These are phyloP conservation scores for Russula lepida DNA, from an alignment of 768 basidiomycete species.

Conservation along the genomic window DNA sequence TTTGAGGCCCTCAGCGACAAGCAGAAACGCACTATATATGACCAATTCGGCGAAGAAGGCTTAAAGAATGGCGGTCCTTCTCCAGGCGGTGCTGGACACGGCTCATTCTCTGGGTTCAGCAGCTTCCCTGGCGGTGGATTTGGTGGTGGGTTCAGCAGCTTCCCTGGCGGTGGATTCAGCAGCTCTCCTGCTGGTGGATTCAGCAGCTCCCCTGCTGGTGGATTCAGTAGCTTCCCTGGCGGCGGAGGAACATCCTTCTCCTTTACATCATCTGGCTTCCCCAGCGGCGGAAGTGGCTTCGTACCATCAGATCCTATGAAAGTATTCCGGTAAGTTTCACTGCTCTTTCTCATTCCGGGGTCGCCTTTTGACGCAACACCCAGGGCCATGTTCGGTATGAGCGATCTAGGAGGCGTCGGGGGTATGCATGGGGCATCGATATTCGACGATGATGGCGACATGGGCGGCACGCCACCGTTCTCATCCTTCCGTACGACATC, in stretches of 20 bases:
- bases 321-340: conserved; percentile 71
- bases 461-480: conserved; percentile 30
- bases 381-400: conserved; percentile 51
- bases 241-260: no score
- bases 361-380: conserved; percentile 2
- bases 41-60: conserved; percentile 93
- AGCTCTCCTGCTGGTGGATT: conserved; percentile 41
- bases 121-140: conserved; percentile 45
- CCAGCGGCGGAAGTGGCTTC: conserved; percentile 50
- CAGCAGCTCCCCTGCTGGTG: conserved; percentile 40
- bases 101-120: conserved; percentile 29
- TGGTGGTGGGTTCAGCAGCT: conserved; percentile 34
- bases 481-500: conserved; percentile 37
- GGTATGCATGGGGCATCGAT: conserved; percentile 27
- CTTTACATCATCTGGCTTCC: no score
- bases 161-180: conserved; percentile 41
- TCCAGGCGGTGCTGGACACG: conserved; percentile 40
- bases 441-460: conserved; percentile 35
- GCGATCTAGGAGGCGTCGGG: conserved; percentile 29
- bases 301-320: conserved; percentile 74
- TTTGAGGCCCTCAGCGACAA: conserved; percentile 91
- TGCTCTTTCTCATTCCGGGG: neutral
- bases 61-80: conserved; percentile 61
- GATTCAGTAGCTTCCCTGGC: conserved; percentile 37
- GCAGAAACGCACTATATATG: conserved; percentile 77